A percentile compares a stretch with the other conserved stretches of the same genome.
Conservation (phyloP, 116 monocot species). For the Zostera marina region DNA sequence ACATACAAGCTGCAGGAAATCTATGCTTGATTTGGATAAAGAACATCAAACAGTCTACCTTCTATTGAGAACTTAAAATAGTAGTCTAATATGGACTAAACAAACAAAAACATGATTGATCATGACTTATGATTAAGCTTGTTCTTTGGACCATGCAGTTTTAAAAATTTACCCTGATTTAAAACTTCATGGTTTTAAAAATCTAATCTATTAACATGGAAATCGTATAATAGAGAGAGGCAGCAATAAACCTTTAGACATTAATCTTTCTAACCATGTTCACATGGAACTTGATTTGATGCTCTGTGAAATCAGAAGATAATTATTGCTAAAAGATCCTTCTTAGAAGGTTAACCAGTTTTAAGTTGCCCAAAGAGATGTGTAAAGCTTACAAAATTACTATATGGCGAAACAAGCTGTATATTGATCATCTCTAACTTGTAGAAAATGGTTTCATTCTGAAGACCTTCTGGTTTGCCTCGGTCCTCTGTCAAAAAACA, state of each 20-base stretch:
- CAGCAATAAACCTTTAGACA: not conserved
- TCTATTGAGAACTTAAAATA: no score
- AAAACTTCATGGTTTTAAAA: no score
- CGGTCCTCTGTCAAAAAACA: slow-evolving; percentile 16
- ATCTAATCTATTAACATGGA: not conserved
- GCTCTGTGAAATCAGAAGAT: not conserved
- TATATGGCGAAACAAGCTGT: slow-evolving; percentile 52
- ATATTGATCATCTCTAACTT: slow-evolving; percentile 73
- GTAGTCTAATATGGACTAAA: no score
- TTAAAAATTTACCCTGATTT: no score
- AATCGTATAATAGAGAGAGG: not conserved
- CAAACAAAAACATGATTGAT: no score
- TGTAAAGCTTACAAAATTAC: slow-evolving; percentile 42
- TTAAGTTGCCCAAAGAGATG: not conserved
- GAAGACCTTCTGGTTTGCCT: slow-evolving; percentile 15
- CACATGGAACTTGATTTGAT: not conserved
- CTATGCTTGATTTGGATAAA: no score
- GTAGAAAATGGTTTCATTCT: slow-evolving; percentile 38
- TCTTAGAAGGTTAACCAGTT: not conserved
- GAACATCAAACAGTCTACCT: no score
- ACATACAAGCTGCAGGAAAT: no score
- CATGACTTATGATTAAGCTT: no score
- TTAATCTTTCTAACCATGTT: not conserved
- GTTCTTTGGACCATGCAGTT: no score
- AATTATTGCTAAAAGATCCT: not conserved